phyloP scores from a whole-genome alignment of 2,329 filamentous ascomycete genomes.

The Orbilia oligospora region DNA sequence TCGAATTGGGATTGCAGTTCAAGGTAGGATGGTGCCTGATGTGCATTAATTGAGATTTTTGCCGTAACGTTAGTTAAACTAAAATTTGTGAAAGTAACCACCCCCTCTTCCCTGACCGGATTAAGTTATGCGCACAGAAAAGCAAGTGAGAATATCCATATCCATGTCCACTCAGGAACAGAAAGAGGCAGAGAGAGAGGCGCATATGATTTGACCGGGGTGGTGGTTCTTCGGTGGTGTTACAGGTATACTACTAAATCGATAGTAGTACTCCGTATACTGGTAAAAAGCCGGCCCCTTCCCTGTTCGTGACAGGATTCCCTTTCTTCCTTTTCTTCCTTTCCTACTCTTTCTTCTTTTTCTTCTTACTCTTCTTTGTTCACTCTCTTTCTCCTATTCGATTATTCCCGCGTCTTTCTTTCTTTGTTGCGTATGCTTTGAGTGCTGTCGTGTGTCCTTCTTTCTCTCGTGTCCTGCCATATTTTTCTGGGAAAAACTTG shows the following conservation, averaged over 20 bases:
- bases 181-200: slow-evolving; percentile 37
- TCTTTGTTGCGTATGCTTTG: background rate
- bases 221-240: slow-evolving; percentile 32
- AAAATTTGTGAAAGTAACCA: slow-evolving; percentile 16
- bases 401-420: background rate
- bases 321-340: background rate
- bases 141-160: background rate
- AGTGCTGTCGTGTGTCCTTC: background rate
- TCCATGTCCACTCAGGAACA: slow-evolving; percentile 35
- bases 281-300: slow-evolving; percentile 24
- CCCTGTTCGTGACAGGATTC: slow-evolving; percentile 31
- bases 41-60: slow-evolving; percentile 33
- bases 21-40: slow-evolving; percentile 29
- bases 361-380: background rate
- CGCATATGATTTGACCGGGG: slow-evolving; percentile 23
- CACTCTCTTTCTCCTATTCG: background rate
- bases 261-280: slow-evolving; percentile 14
- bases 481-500: slow-evolving; percentile 19
- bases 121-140: slow-evolving; percentile 51
- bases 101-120: slow-evolving; percentile 50
- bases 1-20: background rate
- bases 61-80: slow-evolving; percentile 1
- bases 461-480: slow-evolving; percentile 16
- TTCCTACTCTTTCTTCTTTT: background rate
- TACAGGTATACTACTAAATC: slow-evolving; percentile 41